phyloP scores from a whole-genome alignment of 2,329 filamentous ascomycete genomes.

The Sporothrix globosa region DNA sequence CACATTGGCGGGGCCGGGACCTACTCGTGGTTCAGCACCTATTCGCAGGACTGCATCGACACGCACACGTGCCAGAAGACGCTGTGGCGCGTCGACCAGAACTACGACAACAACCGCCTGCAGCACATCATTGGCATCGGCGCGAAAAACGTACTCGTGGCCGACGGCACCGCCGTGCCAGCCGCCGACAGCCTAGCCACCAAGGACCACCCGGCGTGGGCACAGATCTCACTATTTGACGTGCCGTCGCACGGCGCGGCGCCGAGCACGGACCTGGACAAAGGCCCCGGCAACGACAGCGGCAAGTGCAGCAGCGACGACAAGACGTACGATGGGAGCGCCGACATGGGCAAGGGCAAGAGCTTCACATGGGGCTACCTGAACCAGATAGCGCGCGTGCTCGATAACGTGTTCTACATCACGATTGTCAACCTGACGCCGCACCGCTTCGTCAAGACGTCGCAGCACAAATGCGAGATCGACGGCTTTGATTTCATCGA shows the following conservation, averaged over 20 bases:
- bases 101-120: conserved; percentile 38
- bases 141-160: conserved; percentile 40
- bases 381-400: neutral
- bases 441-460: conserved; percentile 5
- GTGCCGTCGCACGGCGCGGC: conserved; percentile 25
- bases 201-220: conserved; percentile 41
- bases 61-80: conserved; percentile 39
- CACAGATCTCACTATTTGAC: conserved; percentile 40
- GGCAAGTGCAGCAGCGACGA: neutral
- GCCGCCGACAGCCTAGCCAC: conserved; percentile 41
- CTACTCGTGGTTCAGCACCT: conserved; percentile 39
- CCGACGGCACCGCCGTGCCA: conserved; percentile 39
- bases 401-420: neutral
- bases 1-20: conserved; percentile 38
- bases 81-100: conserved; percentile 36
- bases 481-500: conserved; percentile 1
- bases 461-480: conserved; percentile 1
- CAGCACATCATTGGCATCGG: conserved; percentile 43
- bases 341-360: neutral
- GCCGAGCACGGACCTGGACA: too few relatives aligned
- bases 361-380: neutral
- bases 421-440: conserved; percentile 20
- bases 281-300: too few relatives aligned
- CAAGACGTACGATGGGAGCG: neutral
- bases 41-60: conserved; percentile 10